Evolutionary conservation across 1,284 basidiomycete genomes (phyloP).

Genomic region (Mycosarcoma mackinlayi): DNA sequence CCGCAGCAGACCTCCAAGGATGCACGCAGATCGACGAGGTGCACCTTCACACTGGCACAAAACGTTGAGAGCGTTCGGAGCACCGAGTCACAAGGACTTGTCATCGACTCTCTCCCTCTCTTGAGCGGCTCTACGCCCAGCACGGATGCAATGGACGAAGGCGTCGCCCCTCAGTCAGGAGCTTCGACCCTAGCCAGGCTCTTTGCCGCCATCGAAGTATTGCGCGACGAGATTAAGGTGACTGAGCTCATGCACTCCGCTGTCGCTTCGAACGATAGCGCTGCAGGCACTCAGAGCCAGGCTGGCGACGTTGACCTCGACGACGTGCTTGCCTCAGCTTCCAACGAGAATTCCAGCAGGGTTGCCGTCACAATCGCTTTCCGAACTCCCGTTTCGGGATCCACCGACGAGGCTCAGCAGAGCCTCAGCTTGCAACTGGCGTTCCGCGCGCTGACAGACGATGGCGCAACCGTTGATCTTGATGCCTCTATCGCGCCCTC

Average conservation of each 20-base stretch:
- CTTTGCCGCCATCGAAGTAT: conserved; percentile 41
- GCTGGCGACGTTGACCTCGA: conserved; percentile 21
- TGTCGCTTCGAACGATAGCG: conserved; percentile 18
- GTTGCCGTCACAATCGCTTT: conserved; percentile 44
- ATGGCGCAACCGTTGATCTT: conserved; percentile 13
- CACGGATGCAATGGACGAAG: conserved; percentile 27
- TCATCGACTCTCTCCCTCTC: conserved; percentile 41
- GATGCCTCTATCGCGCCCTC: conserved; percentile 29
- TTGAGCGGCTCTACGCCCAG: neutral
- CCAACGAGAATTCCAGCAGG: neutral
- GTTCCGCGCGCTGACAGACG: conserved; percentile 21
- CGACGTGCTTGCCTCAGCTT: conserved; percentile 21
- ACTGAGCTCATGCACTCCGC: conserved; percentile 46
- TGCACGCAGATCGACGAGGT: conserved; percentile 9
- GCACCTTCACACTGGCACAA: conserved; percentile 38
- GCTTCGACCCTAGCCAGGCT: conserved; percentile 29
- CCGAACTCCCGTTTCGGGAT: conserved; percentile 19
- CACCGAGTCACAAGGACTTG: conserved; percentile 34
- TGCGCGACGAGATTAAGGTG: conserved; percentile 44
- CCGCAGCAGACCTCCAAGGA: neutral
- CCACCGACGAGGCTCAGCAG: conserved; percentile 18
- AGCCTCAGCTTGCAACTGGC: conserved; percentile 28
- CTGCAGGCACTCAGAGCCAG: neutral
- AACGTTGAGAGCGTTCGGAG: conserved; percentile 43
- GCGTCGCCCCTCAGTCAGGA: neutral